Evolutionary conservation across 73 alveolate genomes (phyloP).

Genomic region (Tetrahymena thermophila): DNA sequence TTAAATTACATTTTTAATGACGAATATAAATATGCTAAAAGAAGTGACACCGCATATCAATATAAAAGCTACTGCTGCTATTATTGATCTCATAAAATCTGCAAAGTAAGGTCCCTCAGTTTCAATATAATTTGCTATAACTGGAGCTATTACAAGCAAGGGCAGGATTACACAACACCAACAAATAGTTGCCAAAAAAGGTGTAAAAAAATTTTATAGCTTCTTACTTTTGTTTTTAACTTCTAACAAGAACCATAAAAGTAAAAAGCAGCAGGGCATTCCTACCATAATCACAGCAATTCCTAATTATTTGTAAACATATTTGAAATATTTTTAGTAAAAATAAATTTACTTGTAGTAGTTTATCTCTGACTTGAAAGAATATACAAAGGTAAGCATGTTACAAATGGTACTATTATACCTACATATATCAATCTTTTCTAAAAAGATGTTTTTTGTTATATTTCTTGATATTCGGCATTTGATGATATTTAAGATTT

Average conservation of each 20-base stretch:
- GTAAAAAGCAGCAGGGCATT: neutral
- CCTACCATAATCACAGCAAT: neutral
- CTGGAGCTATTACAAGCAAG: neutral
- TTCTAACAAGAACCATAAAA: neutral
- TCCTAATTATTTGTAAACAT: neutral
- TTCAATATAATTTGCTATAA: neutral
- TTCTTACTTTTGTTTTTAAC: neutral
- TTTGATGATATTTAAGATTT: neutral
- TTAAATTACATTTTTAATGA: neutral
- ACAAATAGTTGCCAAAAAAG: neutral
- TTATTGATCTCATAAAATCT: neutral
- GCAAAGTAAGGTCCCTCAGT: neutral
- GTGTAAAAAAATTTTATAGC: neutral
- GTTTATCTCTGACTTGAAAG: neutral
- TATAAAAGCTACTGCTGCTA: neutral
- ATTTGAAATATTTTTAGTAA: neutral
- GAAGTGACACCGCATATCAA: neutral
- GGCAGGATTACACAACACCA: neutral
- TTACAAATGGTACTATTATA: neutral
- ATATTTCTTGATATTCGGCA: neutral
- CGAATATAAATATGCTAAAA: neutral
- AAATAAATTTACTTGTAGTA: neutral
- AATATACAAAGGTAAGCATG: neutral
- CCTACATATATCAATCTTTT: neutral
- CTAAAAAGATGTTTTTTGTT: neutral